Evolutionary conservation across 768 basidiomycete genomes (phyloP).

Genomic region (Mycena alexandri): DNA sequence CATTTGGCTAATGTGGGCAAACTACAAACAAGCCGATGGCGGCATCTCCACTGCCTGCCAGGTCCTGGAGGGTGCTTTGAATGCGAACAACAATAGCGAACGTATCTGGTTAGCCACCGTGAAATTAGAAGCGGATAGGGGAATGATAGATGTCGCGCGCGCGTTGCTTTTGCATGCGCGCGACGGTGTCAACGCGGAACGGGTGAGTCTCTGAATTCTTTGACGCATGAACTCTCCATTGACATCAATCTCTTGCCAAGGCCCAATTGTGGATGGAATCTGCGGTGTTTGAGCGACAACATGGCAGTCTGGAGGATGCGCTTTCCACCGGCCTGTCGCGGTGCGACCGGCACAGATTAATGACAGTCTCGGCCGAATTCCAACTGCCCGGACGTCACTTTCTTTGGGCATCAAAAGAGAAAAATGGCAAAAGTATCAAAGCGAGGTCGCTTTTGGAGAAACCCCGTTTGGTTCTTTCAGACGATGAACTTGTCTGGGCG

Average conservation of each 20-base stretch:
- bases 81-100: too few relatives aligned
- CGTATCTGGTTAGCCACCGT: too few relatives aligned
- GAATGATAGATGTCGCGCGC: neutral
- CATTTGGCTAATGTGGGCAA: too few relatives aligned
- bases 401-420: neutral
- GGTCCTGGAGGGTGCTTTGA: too few relatives aligned
- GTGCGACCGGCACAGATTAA: conserved; percentile 8
- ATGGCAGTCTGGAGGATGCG: too few relatives aligned
- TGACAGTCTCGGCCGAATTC: neutral
- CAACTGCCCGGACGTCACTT: conserved; percentile 1
- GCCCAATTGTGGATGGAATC: conserved; percentile 8
- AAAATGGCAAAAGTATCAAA: neutral
- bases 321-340: too few relatives aligned
- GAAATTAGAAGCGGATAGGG: neutral
- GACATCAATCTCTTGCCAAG: neutral
- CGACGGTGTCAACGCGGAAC: neutral
- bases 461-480: too few relatives aligned
- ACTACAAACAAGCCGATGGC: too few relatives aligned
- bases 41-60: too few relatives aligned
- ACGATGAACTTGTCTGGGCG: conserved; percentile 1
- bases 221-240: neutral
- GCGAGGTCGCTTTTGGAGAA: conserved; percentile 9
- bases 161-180: neutral
- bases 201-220: neutral
- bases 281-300: conserved; percentile 13